phyloP scores from a whole-genome alignment of 2,329 filamentous ascomycete genomes.

The Sarocladiaceae sp. region DNA sequence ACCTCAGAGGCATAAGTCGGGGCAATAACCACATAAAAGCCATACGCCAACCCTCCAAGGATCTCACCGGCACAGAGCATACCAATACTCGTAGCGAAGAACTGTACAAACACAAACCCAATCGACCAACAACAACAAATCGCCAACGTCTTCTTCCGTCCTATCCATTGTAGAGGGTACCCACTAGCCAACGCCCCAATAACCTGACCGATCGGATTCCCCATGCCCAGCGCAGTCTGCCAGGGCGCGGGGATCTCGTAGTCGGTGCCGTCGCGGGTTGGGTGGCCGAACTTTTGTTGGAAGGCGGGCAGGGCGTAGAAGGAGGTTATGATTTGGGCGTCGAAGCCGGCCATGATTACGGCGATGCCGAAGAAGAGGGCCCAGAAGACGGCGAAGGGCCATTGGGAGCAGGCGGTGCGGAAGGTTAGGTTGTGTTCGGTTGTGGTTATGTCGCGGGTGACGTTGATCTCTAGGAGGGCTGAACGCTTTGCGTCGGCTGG shows the following conservation, averaged over 20 bases:
- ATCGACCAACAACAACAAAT: slow-evolving; percentile 41
- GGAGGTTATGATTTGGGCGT: slow-evolving; percentile 60
- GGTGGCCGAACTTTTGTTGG: slow-evolving; percentile 50
- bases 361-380: slow-evolving; percentile 55
- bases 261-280: slow-evolving; percentile 36
- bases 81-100: slow-evolving; percentile 53
- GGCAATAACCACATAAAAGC: slow-evolving; percentile 55
- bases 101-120: slow-evolving; percentile 57
- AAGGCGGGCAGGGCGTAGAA: slow-evolving; percentile 58
- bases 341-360: slow-evolving; percentile 60
- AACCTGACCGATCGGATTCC: slow-evolving; percentile 40
- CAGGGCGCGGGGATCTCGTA: slow-evolving; percentile 41
- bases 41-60: slow-evolving; percentile 56
- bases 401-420: slow-evolving; percentile 34
- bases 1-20: slow-evolving; percentile 60
- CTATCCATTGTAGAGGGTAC: slow-evolving; percentile 32
- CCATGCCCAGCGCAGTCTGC: slow-evolving; percentile 44
- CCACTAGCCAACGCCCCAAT: slow-evolving; percentile 33
- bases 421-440: slow-evolving; percentile 35
- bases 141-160: slow-evolving; percentile 40
- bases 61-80: slow-evolving; percentile 59
- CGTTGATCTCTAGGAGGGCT: not conserved
- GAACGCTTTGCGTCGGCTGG: not conserved
- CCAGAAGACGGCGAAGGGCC: slow-evolving; percentile 47
- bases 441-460: slow-evolving; percentile 6